These are phyloP conservation scores for Paramecium biaurelia DNA, from an alignment of 73 alveolate genomes.

Conservation along the genomic window DNA sequence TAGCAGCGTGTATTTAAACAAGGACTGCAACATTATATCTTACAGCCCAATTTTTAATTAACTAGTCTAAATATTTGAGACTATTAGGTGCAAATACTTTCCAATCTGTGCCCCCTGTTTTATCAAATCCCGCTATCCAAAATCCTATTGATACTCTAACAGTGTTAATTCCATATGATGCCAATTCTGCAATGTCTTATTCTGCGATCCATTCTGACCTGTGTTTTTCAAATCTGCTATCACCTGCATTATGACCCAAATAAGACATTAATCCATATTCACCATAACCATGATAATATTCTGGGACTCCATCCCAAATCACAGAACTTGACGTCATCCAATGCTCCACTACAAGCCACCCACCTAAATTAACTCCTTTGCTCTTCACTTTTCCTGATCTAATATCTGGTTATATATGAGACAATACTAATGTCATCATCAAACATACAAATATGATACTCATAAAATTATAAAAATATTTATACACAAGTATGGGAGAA, in stretches of 20 bases:
- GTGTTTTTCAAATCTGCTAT: constrained; percentile 15
- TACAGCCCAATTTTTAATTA: constrained; percentile 37
- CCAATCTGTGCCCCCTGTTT: constrained; percentile 32
- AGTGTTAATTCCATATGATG: constrained; percentile 41
- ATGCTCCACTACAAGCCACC: constrained; percentile 45
- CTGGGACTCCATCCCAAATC: constrained; percentile 51
- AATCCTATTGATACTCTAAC: constrained; percentile 34
- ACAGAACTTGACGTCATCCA: constrained; percentile 38
- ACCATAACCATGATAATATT: background rate
- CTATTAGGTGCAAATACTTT: constrained; percentile 5
- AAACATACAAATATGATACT: background rate
- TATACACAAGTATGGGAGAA: background rate
- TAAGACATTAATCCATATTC: constrained; percentile 43
- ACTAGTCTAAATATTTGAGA: background rate
- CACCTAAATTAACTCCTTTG: constrained; percentile 46
- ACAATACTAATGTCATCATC: background rate
- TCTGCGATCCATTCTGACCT: constrained; percentile 39
- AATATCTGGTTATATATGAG: constrained; percentile 16
- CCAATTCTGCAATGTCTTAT: constrained; percentile 19
- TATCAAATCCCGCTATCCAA: constrained; percentile 53
- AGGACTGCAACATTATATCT: constrained; percentile 43
- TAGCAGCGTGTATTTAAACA: constrained; percentile 16
- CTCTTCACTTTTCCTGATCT: constrained; percentile 14
- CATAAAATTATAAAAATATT: background rate
- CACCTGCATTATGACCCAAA: constrained; percentile 21